These are phyloP conservation scores for Ogataea kodamae DNA, from an alignment of 805 yeast species.

Conservation along the genomic window DNA sequence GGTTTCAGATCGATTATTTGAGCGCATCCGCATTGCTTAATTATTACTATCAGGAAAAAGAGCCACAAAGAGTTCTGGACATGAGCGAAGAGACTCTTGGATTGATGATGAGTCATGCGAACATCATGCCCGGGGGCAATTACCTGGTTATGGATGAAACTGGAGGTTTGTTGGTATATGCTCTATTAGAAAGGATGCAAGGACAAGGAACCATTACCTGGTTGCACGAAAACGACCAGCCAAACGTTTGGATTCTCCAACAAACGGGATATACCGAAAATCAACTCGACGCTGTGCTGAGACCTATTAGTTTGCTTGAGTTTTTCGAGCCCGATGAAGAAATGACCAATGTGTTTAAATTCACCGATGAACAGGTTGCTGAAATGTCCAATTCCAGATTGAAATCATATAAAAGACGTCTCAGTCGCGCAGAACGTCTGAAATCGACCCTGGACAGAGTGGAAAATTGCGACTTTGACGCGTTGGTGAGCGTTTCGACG, in stretches of 20 bases:
- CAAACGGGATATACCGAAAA: slow-evolving; percentile 62
- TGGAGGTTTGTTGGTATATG: slow-evolving; percentile 84
- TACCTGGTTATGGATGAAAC: slow-evolving; percentile 90
- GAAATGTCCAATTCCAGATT: slow-evolving; percentile 57
- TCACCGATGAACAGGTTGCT: slow-evolving; percentile 49
- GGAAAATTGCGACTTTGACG: slow-evolving; percentile 61
- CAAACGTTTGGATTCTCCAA: slow-evolving; percentile 69
- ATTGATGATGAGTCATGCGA: slow-evolving; percentile 69
- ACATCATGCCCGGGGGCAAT: slow-evolving; percentile 84
- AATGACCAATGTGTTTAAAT: slow-evolving; percentile 40
- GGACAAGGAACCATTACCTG: slow-evolving; percentile 68
- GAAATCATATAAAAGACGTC: slow-evolving; percentile 64
- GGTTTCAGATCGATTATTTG: slow-evolving; percentile 77
- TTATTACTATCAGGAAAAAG: slow-evolving; percentile 68
- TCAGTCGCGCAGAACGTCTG: slow-evolving; percentile 51
- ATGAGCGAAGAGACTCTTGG: slow-evolving; percentile 85
- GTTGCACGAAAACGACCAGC: slow-evolving; percentile 90
- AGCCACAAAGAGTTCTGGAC: slow-evolving; percentile 66
- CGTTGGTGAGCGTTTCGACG: slow-evolving; percentile 67
- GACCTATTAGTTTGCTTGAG: slow-evolving; percentile 74
- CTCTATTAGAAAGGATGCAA: slow-evolving; percentile 86
- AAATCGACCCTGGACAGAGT: slow-evolving; percentile 50
- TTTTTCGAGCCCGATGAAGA: slow-evolving; percentile 73
- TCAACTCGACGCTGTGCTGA: slow-evolving; percentile 51
- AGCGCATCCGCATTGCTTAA: slow-evolving; percentile 69